A percentile compares a stretch with the other conserved stretches of the same genome.
phyloP scores from a whole-genome alignment of 2,329 filamentous ascomycete genomes.

The Colletotrichum sansevieriae region DNA sequence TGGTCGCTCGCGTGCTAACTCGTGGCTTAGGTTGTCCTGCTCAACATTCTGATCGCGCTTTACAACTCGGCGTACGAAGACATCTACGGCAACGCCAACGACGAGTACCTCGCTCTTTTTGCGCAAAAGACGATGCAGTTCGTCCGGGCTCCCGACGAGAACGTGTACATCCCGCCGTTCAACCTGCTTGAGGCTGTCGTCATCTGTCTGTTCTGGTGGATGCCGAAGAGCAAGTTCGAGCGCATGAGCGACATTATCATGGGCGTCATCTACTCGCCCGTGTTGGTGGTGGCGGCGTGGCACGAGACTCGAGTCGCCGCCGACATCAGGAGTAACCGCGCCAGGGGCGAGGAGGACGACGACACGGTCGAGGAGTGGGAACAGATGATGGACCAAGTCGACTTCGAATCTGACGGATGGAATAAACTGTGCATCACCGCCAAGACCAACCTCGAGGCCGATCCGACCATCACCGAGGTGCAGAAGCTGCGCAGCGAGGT shows the following conservation, averaged over 20 bases:
- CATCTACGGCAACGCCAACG: conserved; percentile 91
- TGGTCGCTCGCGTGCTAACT: not conserved
- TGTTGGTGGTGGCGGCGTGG: conserved; percentile 83
- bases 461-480: conserved; percentile 80
- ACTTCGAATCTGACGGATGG: conserved; percentile 90
- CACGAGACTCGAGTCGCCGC: conserved; percentile 76
- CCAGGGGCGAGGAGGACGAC: conserved; percentile 88
- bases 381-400: conserved; percentile 77
- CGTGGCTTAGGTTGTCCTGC: conserved; percentile 70
- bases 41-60: conserved; percentile 96
- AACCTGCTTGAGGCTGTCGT: conserved; percentile 91
- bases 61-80: conserved; percentile 98
- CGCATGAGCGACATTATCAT: conserved; percentile 90
- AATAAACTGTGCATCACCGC: conserved; percentile 80
- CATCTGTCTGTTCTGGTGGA: conserved; percentile 91
- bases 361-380: conserved; percentile 95
- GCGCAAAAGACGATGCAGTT: conserved; percentile 97
- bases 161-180: conserved; percentile 96
- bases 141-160: conserved; percentile 95
- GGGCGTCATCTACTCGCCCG: conserved; percentile 85
- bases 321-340: conserved; percentile 79
- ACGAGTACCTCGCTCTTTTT: conserved; percentile 96
- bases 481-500: conserved; percentile 70
- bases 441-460: conserved; percentile 85
- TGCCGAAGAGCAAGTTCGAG: conserved; percentile 80